Base-by-base conservation (phyloP, 176 grass and related monocot genomes). In the Phyllostachys edulis region DNA sequence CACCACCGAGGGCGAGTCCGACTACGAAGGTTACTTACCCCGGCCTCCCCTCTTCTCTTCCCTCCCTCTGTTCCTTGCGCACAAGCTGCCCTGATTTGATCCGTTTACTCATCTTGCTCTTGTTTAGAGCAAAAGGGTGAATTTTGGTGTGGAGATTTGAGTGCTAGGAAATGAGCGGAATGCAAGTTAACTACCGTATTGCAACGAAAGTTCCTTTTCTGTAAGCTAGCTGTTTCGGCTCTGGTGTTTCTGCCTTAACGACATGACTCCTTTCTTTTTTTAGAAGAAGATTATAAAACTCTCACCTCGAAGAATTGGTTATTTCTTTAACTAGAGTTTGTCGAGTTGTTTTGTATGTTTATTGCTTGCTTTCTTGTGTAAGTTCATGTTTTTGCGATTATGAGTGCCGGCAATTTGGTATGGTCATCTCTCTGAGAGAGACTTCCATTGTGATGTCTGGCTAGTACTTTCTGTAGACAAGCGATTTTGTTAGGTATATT, bases 1-100 rank as follows among this genome's bases (percentile, higher is more conserved):
- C 26, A 86, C 91, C 62, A 90, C 96, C 69, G 93, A 98, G 71
- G 91, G 93, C 88, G 93, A 96, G 10, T 85, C 77, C 38, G 93
- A 98, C 69, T 84, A 85, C 37, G 93, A 98, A 87, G 96, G 93
- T 98, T 18, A 2, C 18, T 0, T 7, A 44, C 4, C 60, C 63
- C 9, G 52, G 77, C 18, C 26, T 76, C 16, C 10, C 70, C 39
- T 14, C 44, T 0, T 12, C 44, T 45, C 44, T 45, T 3, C 44
- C 44, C 10, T 45, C 44, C 44, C 44, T 12, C 44, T 45, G 10
- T 45, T 10, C 6, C 39, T 51, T 46, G 37, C 20, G 14, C 67
- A 85, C 24, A 16, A 60, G 32, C 71, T 78, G 42, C 44, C 67
- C 78, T 41, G 49, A 54, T 84, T 73, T 52, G 32, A 80, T 85